phyloP scores from a whole-genome alignment of 768 basidiomycete genomes.

The Melanogaster broomeanus region DNA sequence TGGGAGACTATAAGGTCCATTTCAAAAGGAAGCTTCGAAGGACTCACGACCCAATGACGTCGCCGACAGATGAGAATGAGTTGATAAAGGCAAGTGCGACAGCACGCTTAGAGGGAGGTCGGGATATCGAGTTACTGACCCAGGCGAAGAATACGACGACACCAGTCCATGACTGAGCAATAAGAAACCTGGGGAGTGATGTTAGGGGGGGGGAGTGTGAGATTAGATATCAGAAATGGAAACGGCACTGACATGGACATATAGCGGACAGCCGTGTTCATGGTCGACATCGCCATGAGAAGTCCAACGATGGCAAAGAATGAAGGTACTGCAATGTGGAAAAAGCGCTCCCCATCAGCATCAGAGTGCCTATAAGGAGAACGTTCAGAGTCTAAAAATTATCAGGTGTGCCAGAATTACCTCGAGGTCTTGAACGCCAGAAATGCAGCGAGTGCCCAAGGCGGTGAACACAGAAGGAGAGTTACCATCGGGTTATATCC shows the following conservation, averaged over 20 bases:
- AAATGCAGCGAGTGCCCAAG: no score
- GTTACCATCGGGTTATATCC: conserved; percentile 66
- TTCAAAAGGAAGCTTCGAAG: neutral
- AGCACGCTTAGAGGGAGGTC: no score
- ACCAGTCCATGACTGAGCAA: conserved; percentile 73
- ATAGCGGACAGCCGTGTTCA: no score
- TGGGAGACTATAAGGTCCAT: conserved; percentile 21
- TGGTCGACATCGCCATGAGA: conserved; percentile 62
- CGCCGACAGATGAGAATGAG: conserved; percentile 80
- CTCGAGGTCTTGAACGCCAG: no score
- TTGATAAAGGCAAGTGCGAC: conserved; percentile 86
- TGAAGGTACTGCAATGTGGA: conserved; percentile 58
- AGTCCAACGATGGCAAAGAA: conserved; percentile 70
- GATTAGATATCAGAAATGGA: conserved; percentile 64
- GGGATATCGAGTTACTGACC: conserved; percentile 64
- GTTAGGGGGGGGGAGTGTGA: neutral
- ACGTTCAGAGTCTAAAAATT: conserved; percentile 1
- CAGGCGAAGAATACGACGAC: conserved; percentile 64
- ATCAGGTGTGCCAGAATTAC: no score
- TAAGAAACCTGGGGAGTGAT: conserved; percentile 56
- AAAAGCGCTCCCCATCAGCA: conserved; percentile 65
- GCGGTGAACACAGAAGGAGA: no score
- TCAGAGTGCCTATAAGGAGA: conserved; percentile 64
- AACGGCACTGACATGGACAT: conserved; percentile 47
- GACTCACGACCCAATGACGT: conserved; percentile 78